Base-by-base conservation (phyloP, 2,329 filamentous ascomycete species). In the Microthyrium microscopicum region DNA sequence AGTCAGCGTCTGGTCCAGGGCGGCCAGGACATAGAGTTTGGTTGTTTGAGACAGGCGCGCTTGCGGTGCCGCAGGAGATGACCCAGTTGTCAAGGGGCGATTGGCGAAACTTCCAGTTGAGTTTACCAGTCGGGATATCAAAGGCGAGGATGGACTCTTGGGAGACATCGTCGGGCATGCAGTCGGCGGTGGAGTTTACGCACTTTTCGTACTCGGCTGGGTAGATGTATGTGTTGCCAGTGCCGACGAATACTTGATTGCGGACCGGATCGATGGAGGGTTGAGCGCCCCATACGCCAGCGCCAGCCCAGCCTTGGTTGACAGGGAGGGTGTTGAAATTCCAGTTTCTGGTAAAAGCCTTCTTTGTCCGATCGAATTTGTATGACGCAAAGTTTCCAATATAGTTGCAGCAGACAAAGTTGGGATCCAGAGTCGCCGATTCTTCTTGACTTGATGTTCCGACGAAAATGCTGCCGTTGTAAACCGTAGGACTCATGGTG, bases 361-460 rank as follows among this genome's bases (percentile, higher is more conserved):
- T 24, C 2, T 20, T 39, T 5, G 18, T 31, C n/a, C 26, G n/a
- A 26, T 42, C 34, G 30, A 47, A 46, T 1, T 20, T 30, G 20
- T 44, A 27, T 5, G 44, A 44, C 16, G 39, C 34, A 20, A 51
- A 38, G 9, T 40, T 46, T 12, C 38, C 34, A 4, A 39, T 33
- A 37, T 52, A 54, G 18, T 41, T 42, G 42, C 50, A 53, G 41
- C 51, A 52, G 2, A 22, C 8, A 37, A 52, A 50, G 16, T 27
- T 33, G 2, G 44, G 38, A 13, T 33, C 20, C 9, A 15, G 13
- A 7, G 34, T 25, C 7, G 29, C 28, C 5, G 24, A 33, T 16
- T 46, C 43, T 40, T 55, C 51, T 7, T 20, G 26, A 31, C 44
- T 48, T n/a, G 51, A 43, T 15, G 41, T 33, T 3, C 52, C 52